phyloP scores from a whole-genome alignment of 441 rosid genomes.

The Viola pubescens region DNA sequence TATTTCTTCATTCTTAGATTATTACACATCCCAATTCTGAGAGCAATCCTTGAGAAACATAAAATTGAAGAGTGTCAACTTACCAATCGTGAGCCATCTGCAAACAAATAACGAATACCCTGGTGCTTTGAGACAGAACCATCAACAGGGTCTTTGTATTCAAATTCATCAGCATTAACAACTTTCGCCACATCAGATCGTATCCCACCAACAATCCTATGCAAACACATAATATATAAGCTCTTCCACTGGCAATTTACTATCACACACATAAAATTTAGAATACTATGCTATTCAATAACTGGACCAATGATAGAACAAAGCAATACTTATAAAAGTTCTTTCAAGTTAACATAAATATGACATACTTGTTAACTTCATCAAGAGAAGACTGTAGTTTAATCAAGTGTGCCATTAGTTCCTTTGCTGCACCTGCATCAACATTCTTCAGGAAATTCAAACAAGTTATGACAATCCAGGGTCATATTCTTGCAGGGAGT shows the following conservation, averaged over 20 bases:
- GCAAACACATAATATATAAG: conserved; percentile 4
- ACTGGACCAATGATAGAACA: no score
- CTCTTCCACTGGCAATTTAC: neutral
- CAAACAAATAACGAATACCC: conserved; percentile 87
- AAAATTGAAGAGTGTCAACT: conserved; percentile 19
- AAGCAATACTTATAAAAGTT: no score
- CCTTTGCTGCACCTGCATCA: conserved; percentile 84
- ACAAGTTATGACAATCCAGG: conserved; percentile 16
- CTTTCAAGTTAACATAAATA: conserved; percentile 1
- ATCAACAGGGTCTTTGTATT: conserved; percentile 95
- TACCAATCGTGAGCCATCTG: conserved; percentile 93
- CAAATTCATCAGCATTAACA: conserved; percentile 78
- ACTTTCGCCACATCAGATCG: conserved; percentile 65
- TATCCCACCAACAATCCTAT: conserved; percentile 62
- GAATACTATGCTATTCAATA: no score
- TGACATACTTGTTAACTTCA: conserved; percentile 66
- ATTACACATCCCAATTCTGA: no score
- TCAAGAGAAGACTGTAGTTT: conserved; percentile 65
- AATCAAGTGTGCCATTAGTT: conserved; percentile 80
- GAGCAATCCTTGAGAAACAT: no score
- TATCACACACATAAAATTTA: no score
- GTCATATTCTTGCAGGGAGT: neutral
- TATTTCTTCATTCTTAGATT: no score
- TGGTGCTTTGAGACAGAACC: conserved; percentile 90
- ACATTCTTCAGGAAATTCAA: conserved; percentile 59